Evolutionary conservation across 1,284 basidiomycete genomes (phyloP).

Genomic region (Ceratorhiza oryzae-sativae): DNA sequence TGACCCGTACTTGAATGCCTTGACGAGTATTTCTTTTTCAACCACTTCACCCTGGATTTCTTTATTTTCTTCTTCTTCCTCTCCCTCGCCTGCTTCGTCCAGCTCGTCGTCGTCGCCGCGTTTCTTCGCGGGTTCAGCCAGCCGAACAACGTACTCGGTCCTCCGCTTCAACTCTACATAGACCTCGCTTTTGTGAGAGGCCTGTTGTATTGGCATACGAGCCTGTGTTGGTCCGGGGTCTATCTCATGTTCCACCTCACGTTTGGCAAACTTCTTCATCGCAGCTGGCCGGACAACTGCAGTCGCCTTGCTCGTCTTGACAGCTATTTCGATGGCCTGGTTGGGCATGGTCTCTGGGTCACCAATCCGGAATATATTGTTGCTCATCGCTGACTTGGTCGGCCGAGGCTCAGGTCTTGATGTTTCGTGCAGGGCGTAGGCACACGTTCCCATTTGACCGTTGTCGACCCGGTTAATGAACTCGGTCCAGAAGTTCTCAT

Average conservation of each 20-base stretch:
- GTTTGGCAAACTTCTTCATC: constrained; percentile 80
- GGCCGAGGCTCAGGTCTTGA: constrained; percentile 72
- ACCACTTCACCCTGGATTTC: constrained; percentile 56
- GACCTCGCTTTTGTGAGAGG: constrained; percentile 2
- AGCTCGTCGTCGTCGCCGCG: constrained; percentile 43
- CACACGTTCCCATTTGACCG: constrained; percentile 73
- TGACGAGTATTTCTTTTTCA: constrained; percentile 75
- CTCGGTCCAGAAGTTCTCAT: constrained; percentile 77
- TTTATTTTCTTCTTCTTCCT: constrained; percentile 38
- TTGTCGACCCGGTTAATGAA: constrained; percentile 56
- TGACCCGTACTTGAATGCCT: constrained; percentile 92
- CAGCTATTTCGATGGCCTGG: constrained; percentile 75
- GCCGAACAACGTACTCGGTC: constrained; percentile 43
- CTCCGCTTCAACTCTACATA: constrained; percentile 36
- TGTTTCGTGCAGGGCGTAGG: constrained; percentile 71
- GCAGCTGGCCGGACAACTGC: constrained; percentile 72
- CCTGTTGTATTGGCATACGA: constrained; percentile 42
- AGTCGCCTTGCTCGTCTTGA: constrained; percentile 87
- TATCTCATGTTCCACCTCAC: constrained; percentile 44
- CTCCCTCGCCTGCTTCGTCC: constrained; percentile 40
- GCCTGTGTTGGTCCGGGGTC: constrained; percentile 47
- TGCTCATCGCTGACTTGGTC: constrained; percentile 69
- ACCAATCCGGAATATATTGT: constrained; percentile 76
- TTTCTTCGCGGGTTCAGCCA: constrained; percentile 41
- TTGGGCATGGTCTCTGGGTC: constrained; percentile 68